These are phyloP conservation scores for Scheffersomyces lignicola DNA, from an alignment of 1,139 yeast species.

Conservation along the genomic window DNA sequence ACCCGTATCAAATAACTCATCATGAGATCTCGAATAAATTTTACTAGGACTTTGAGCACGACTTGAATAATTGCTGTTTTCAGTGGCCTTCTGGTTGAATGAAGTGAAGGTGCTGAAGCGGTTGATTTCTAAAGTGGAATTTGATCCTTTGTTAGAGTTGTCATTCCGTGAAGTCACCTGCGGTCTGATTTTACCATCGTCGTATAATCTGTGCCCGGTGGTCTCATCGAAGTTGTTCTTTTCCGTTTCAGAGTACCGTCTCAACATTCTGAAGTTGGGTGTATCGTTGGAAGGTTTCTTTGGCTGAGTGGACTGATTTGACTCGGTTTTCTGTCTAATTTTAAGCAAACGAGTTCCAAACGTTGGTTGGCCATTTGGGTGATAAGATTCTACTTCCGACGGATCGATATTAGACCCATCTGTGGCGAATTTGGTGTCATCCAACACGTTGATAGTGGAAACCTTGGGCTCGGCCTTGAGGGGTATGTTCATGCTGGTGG, in stretches of 20 bases:
- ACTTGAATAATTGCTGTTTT: neutral
- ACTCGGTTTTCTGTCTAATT: slow-evolving; percentile 3
- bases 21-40: slow-evolving; percentile 35
- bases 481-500: slow-evolving; percentile 51
- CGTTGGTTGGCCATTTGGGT: neutral
- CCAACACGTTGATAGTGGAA: slow-evolving; percentile 35
- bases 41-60: slow-evolving; percentile 9
- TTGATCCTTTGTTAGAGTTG: slow-evolving; percentile 3
- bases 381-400: neutral
- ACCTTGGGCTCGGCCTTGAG: slow-evolving; percentile 45
- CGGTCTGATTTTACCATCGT: slow-evolving; percentile 50
- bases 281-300: slow-evolving; percentile 5
- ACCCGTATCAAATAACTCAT: slow-evolving; percentile 19
- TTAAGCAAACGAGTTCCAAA: slow-evolving; percentile 1
- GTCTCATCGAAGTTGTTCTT: slow-evolving; percentile 51
- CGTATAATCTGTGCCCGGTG: slow-evolving; percentile 50
- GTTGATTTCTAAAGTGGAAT: slow-evolving; percentile 4
- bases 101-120: neutral
- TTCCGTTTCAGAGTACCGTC: slow-evolving; percentile 60
- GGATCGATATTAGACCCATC: too few relatives aligned
- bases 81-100: neutral
- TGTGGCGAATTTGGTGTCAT: slow-evolving; percentile 23
- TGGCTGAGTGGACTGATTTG: slow-evolving; percentile 3
- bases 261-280: slow-evolving; percentile 28
- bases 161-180: slow-evolving; percentile 10